Percentiles rank a stretch among this genome's conserved stretches.
Conservation (phyloP, 78 protist genomes). For the Mantamonas sphyraenae region DNA sequence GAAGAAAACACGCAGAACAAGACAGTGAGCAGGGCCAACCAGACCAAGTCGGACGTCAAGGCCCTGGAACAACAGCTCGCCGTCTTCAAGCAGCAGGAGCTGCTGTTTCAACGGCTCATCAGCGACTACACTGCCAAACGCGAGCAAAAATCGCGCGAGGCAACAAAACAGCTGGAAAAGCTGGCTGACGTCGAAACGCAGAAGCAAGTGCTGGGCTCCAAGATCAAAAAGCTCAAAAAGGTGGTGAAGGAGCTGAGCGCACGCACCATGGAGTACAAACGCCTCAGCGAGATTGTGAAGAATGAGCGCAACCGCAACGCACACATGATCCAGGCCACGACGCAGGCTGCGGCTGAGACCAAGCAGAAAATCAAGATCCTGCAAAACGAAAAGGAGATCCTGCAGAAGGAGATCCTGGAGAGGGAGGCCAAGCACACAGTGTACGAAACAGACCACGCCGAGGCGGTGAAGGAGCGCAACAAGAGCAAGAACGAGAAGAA, state of each 20-base stretch:
- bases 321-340: constrained; percentile 31
- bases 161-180: background rate
- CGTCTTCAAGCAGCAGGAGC: background rate
- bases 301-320: constrained; percentile 40
- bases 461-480: background rate
- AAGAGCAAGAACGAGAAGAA: constrained; percentile 2
- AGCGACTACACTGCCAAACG: constrained; percentile 2
- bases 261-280: constrained; percentile 7
- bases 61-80: constrained; percentile 23
- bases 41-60: constrained; percentile 2
- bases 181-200: constrained; percentile 8
- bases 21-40: background rate
- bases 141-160: constrained; percentile 9
- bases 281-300: constrained; percentile 32
- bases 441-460: background rate
- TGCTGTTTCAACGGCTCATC: background rate
- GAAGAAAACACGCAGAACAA: constrained; percentile 24
- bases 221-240: constrained; percentile 15
- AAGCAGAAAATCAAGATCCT: constrained; percentile 60
- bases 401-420: constrained; percentile 22
- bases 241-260: background rate
- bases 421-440: constrained; percentile 13
- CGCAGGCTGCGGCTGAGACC: constrained; percentile 51
- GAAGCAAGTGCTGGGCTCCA: constrained; percentile 21
- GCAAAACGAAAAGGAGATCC: constrained; percentile 52